Percentiles rank a stretch among this genome's conserved stretches.
Conservation (phyloP, 106 monocot genomes). For the Dendrobium catenatum region DNA sequence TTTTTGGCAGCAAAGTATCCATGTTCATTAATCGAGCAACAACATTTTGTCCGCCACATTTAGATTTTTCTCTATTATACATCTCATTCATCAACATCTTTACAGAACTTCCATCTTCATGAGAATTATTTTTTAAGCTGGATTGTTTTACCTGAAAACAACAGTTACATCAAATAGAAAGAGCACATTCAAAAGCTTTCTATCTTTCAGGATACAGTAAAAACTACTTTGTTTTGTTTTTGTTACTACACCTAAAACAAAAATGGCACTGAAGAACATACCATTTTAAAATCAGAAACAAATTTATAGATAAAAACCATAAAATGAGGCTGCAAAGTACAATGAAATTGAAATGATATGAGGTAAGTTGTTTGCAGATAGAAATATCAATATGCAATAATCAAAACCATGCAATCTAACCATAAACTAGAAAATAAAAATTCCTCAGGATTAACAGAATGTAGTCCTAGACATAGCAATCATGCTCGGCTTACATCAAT, state of each 20-base stretch:
- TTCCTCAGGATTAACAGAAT: neutral
- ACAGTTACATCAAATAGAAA: neutral
- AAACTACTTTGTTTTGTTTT: neutral
- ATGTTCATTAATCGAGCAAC: constrained; percentile 83
- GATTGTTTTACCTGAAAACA: constrained; percentile 29
- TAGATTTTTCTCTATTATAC: constrained; percentile 13
- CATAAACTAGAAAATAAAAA: neutral
- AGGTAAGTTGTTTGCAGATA: neutral
- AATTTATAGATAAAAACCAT: no score
- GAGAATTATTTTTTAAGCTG: constrained; percentile 21
- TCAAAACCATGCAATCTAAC: neutral
- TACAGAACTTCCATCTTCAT: constrained; percentile 16
- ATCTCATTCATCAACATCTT: constrained; percentile 38
- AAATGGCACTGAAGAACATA: no score
- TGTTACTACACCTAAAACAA: no score
- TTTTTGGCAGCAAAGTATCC: constrained; percentile 42
- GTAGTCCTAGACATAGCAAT: neutral
- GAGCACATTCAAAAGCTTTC: neutral
- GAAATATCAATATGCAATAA: neutral
- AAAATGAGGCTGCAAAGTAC: no score
- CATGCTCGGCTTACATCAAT: neutral
- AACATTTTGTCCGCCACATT: constrained; percentile 38
- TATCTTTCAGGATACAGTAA: neutral
- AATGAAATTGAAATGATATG: neutral
- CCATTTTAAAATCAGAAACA: no score